These are phyloP conservation scores for Bodo saltans DNA, from an alignment of 78 protist species.

Conservation along the genomic window DNA sequence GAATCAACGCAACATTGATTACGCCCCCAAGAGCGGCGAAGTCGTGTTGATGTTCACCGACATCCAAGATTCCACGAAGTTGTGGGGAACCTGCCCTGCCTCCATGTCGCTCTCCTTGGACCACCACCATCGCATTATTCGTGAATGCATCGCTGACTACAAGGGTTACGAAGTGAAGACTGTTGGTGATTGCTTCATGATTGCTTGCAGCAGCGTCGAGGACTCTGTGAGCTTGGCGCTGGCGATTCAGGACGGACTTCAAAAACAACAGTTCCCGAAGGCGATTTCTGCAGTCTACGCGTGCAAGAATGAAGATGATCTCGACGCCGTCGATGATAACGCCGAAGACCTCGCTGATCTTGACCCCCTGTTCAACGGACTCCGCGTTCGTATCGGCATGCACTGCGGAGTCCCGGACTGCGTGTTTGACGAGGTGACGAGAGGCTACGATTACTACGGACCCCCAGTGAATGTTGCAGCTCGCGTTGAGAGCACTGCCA, in stretches of 20 bases:
- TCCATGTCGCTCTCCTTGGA: not conserved
- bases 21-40: not conserved
- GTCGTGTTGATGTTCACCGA: not conserved
- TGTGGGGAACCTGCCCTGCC: not conserved
- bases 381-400: constrained; percentile 11
- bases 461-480: constrained; percentile 1
- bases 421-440: not conserved
- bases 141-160: not conserved
- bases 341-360: not conserved
- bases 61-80: not conserved
- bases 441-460: constrained; percentile 8
- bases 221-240: not conserved
- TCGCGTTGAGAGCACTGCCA: not conserved
- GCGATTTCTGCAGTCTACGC: not conserved
- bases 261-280: not conserved
- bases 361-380: not conserved
- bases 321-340: not conserved
- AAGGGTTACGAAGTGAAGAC: not conserved
- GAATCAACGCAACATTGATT: not conserved
- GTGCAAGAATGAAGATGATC: not conserved
- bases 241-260: not conserved
- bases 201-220: not conserved
- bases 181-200: not conserved
- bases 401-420: not conserved
- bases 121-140: not conserved